phyloP scores from a whole-genome alignment of 495 filamentous ascomycete genomes.

The Hypoxylon rickii region DNA sequence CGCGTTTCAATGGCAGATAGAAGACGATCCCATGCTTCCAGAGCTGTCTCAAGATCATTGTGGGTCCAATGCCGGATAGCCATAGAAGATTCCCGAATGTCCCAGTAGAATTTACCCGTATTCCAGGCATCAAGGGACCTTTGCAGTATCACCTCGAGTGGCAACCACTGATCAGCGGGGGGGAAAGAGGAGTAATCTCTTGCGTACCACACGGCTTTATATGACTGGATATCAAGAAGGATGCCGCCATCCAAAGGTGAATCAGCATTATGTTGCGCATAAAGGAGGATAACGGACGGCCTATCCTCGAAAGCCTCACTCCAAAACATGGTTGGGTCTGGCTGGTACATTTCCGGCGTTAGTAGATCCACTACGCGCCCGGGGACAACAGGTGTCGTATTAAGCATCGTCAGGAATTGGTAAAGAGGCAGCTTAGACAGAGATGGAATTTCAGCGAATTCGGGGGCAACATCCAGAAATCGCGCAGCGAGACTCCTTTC shows the following conservation, averaged over 20 bases:
- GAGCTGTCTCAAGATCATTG: neutral
- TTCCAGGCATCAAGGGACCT: constrained; percentile 5
- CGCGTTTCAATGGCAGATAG: neutral
- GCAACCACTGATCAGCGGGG: neutral
- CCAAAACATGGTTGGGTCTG: constrained; percentile 12
- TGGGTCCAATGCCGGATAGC: neutral
- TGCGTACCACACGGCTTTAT: neutral
- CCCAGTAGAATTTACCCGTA: constrained; percentile 8
- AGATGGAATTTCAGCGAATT: constrained; percentile 11
- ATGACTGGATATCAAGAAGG: neutral
- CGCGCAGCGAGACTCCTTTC: constrained; percentile 1
- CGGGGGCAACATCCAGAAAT: neutral
- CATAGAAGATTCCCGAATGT: neutral
- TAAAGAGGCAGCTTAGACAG: neutral
- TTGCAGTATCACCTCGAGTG: constrained; percentile 1
- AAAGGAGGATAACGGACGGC: constrained; percentile 5
- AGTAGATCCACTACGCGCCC: neutral
- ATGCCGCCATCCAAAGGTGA: constrained; percentile 1
- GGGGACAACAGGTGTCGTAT: neutral
- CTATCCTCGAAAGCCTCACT: neutral
- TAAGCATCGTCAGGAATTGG: constrained; percentile 1
- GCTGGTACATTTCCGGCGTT: constrained; percentile 9
- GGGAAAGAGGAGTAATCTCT: neutral
- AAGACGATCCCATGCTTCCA: neutral
- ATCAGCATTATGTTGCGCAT: neutral